Percentiles rank a stretch among this genome's conserved stretches.
Evolutionary conservation across 2,329 filamentous ascomycete genomes (phyloP).

Genomic region (Exophiala xenobiotica): DNA sequence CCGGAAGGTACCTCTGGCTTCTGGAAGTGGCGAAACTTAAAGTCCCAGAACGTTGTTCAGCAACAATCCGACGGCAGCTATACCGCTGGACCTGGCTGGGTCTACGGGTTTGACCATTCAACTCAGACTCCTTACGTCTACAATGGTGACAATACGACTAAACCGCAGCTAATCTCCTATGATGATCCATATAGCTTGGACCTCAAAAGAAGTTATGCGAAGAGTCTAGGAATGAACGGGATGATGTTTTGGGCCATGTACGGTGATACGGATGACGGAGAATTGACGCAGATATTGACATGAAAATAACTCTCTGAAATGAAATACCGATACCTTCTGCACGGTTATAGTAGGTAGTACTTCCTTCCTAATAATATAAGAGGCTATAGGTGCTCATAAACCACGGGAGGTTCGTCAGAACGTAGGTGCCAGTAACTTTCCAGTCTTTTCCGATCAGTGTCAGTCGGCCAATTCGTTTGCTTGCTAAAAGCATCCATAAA

Average conservation of each 20-base stretch:
- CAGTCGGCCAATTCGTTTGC: too few relatives aligned
- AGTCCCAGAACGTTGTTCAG: conserved; percentile 1
- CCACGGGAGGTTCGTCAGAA: too few relatives aligned
- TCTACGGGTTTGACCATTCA: neutral
- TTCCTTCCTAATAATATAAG: too few relatives aligned
- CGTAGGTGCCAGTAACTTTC: too few relatives aligned
- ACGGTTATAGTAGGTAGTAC: too few relatives aligned
- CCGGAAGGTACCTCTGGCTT: neutral
- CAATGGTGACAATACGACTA: neutral
- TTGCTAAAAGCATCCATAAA: too few relatives aligned
- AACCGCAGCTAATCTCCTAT: conserved; percentile 4
- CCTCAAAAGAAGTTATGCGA: conserved; percentile 1
- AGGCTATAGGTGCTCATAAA: too few relatives aligned
- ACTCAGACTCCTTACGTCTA: conserved; percentile 5
- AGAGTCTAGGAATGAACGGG: neutral
- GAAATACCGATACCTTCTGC: too few relatives aligned
- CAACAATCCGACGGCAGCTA: conserved; percentile 4
- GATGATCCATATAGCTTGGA: conserved; percentile 2
- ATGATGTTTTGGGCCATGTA: conserved; percentile 11
- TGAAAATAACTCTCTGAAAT: too few relatives aligned
- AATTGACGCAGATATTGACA: neutral
- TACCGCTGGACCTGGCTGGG: conserved; percentile 6
- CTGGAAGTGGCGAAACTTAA: conserved; percentile 6
- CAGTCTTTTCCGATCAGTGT: too few relatives aligned
- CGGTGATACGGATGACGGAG: conserved; percentile 5